Base-by-base conservation (phyloP, 257 asterid genomes). In the Henckelia pumila region DNA sequence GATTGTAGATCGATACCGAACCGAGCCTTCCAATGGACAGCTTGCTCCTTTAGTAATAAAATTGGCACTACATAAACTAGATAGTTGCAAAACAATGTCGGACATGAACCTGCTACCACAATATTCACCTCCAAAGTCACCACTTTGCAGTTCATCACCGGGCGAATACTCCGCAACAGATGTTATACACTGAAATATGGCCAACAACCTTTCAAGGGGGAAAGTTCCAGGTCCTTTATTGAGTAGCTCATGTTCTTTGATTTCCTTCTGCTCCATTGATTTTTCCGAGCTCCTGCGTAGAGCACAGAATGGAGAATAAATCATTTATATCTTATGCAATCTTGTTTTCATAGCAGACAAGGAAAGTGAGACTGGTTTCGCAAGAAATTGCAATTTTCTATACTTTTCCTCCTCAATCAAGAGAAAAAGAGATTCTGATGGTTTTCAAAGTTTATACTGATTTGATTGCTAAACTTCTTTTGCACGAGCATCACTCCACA, bases 191-290 rank as follows among this genome's bases (percentile, higher is more conserved):
- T 91, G 93, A 72, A 71, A 91, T 73, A 94, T 87, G 59, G 96
- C 99, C 68, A 94, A 77, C 73, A 94, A 75, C 80, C 98, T 88
- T 76, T 94, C 99, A 66, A 94, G 71, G 0, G 98, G 99, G 78
- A 94, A 94, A 40, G 89, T 85, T 71, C 96, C 98, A 13, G 99
- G 98, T 28, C 96, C 97, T 86, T 94, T 94, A 91, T 87, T 79
- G 78, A 94, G 83, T 71, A 77, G 59, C 63, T 91, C 98, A 73
- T 77, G 93, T 73, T 91, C 97, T 76, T 88, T 86, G 66, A 55
- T 82, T 79, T 88, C 99, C 85, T 88, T 91, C 59, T 73, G 76
- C 80, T 85, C 92, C 79, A 73, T 59, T 63, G 96, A 82, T 74
- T 77, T 94, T 71, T 73, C 96, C 19, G 98, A 91, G 76, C 77